Conservation (phyloP, 768 basidiomycete species). For the Rhizopogon sp. region DNA sequence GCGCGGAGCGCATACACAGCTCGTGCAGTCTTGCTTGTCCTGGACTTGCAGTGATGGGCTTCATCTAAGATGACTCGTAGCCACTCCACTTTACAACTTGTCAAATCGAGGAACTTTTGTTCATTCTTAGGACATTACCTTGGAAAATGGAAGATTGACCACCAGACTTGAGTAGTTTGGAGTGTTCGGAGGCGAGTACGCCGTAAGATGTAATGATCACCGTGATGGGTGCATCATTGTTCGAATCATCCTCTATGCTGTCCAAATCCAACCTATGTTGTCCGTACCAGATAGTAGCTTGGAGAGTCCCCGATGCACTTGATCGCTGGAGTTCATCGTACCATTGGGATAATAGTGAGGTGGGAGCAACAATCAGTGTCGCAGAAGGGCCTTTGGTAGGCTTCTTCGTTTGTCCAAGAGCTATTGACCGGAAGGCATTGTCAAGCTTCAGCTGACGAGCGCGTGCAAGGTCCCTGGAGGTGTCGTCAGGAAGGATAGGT, state of each 20-base stretch:
- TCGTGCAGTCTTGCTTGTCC: conserved; percentile 81
- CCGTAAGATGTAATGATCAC: conserved; percentile 94
- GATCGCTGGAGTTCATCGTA: conserved; percentile 86
- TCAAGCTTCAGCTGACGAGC: conserved; percentile 59
- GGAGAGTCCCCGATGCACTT: conserved; percentile 62
- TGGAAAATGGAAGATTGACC: conserved; percentile 63
- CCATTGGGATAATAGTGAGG: conserved; percentile 91
- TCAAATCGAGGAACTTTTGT: conserved; percentile 5
- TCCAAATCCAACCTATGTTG: conserved; percentile 77
- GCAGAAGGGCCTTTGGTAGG: conserved; percentile 40
- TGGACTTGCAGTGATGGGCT: conserved; percentile 92
- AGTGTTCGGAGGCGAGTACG: conserved; percentile 83
- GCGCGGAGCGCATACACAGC: conserved; percentile 83
- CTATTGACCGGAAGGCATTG: conserved; percentile 50
- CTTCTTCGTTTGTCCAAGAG: conserved; percentile 25
- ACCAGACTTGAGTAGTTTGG: conserved; percentile 55
- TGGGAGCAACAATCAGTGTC: conserved; percentile 89
- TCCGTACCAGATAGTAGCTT: conserved; percentile 82
- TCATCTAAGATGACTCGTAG: conserved; percentile 84
- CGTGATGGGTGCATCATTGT: conserved; percentile 47
- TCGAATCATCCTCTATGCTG: conserved; percentile 50
- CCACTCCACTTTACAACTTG: conserved; percentile 58
- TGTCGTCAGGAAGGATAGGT: conserved; percentile 26
- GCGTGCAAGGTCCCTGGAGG: conserved; percentile 28
- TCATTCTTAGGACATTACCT: conserved; percentile 35